phyloP scores from a whole-genome alignment of 257 asterid genomes.

The Sherardia arvensis region DNA sequence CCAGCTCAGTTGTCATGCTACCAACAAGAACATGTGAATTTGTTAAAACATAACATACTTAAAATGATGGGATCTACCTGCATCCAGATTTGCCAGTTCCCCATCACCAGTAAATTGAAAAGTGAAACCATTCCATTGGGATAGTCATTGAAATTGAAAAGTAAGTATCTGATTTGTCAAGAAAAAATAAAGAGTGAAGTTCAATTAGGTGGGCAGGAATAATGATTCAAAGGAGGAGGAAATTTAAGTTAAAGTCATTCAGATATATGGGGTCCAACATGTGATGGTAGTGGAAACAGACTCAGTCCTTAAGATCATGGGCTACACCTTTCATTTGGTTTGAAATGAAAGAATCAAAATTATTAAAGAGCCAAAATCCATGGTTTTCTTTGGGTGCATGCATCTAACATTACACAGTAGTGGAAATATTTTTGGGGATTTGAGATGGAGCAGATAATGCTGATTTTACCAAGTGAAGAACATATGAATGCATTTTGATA shows the following conservation, averaged over 20 bases:
- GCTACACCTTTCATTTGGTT: neutral
- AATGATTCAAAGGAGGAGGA: neutral
- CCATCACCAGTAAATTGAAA: slow-evolving; percentile 93
- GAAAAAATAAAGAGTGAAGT: slow-evolving; percentile 11
- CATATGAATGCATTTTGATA: neutral
- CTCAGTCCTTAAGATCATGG: neutral
- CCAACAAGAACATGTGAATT: neutral
- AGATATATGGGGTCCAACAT: neutral
- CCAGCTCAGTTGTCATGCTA: neutral
- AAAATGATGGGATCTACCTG: slow-evolving; percentile 40
- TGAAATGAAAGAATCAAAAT: too few species aligned
- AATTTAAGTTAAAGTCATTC: neutral
- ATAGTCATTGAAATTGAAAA: slow-evolving; percentile 97
- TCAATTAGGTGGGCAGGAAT: neutral
- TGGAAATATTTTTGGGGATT: neutral
- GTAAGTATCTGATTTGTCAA: slow-evolving; percentile 58
- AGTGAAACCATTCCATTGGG: slow-evolving; percentile 97
- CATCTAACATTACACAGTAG: too few species aligned
- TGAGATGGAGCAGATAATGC: neutral
- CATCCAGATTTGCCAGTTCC: slow-evolving; percentile 97
- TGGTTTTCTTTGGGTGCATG: neutral
- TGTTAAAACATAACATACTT: neutral
- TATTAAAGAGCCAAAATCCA: too few species aligned
- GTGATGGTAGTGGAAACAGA: neutral
- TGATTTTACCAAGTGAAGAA: neutral